phyloP scores from a whole-genome alignment of 2,329 filamentous ascomycete genomes.

The Tolypocladium nubicola region DNA sequence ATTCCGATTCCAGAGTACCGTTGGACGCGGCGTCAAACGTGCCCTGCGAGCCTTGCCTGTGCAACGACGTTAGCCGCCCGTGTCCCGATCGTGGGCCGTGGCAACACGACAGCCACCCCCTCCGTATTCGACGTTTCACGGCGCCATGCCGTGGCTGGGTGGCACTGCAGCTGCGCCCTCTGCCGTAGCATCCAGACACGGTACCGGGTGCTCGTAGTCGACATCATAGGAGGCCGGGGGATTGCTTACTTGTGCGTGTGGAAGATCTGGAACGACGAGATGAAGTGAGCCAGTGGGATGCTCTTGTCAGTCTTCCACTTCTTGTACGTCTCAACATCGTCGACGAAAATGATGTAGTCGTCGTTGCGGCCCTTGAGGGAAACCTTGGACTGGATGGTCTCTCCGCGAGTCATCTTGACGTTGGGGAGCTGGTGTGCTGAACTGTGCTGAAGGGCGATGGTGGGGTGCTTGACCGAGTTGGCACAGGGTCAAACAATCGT shows the following conservation, averaged over 20 bases:
- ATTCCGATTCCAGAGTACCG: conserved; percentile 68
- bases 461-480: not conserved
- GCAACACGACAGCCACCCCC: not conserved
- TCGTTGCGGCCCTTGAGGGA: conserved; percentile 67
- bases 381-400: conserved; percentile 62
- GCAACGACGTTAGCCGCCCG: not conserved
- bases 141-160: not conserved
- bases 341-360: conserved; percentile 50
- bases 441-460: conserved; percentile 1
- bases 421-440: conserved; percentile 5
- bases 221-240: conserved; percentile 3
- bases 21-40: conserved; percentile 68
- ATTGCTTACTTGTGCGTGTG: conserved; percentile 72
- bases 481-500: not conserved
- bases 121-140: not conserved
- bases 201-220: not conserved
- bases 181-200: not conserved
- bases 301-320: conserved; percentile 77
- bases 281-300: conserved; percentile 72
- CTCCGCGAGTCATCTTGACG: conserved; percentile 58
- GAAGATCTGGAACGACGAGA: conserved; percentile 84
- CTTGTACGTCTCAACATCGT: conserved; percentile 52
- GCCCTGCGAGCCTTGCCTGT: conserved; percentile 78
- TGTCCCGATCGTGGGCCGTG: not conserved
- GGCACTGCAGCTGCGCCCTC: not conserved